These are phyloP conservation scores for Neopestalotiopsis sp. DNA, from an alignment of 2,329 filamentous ascomycete genomes.

Conservation along the genomic window DNA sequence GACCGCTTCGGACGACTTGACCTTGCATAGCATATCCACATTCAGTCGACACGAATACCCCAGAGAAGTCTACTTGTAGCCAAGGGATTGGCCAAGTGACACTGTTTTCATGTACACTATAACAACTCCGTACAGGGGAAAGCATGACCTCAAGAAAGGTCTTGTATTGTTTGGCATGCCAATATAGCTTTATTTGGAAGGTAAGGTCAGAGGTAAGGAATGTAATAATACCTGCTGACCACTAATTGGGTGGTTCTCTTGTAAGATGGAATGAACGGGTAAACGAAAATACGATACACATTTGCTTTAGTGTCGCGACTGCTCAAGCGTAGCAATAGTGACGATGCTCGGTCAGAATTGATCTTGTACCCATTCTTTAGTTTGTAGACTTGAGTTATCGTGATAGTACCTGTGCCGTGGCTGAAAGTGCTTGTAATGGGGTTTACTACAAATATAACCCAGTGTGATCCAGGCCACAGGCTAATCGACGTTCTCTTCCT, in stretches of 20 bases:
- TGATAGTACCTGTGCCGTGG: neutral
- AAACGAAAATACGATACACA: slow-evolving; percentile 1
- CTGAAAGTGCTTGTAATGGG: too few species aligned
- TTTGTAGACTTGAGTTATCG: neutral
- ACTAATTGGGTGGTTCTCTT: slow-evolving; percentile 17
- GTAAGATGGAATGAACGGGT: neutral
- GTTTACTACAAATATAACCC: too few species aligned
- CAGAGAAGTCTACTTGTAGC: neutral
- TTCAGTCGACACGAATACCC: slow-evolving; percentile 1
- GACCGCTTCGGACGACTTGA: neutral
- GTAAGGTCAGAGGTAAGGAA: slow-evolving; percentile 64
- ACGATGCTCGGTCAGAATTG: neutral
- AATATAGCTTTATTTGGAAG: slow-evolving; percentile 31
- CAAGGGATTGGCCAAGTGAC: slow-evolving; percentile 17
- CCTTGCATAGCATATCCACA: neutral
- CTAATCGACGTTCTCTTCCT: too few species aligned
- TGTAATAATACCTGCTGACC: slow-evolving; percentile 42
- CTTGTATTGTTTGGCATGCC: neutral
- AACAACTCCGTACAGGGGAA: neutral
- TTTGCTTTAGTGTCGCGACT: neutral
- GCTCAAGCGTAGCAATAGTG: neutral
- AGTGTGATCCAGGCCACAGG: too few species aligned
- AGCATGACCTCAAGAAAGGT: neutral
- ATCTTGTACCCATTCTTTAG: neutral
- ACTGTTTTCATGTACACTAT: slow-evolving; percentile 14